Evolutionary conservation across 225 moss, liverwort and hornwort genomes (phyloP).

Genomic region (Bryoerythrophyllum caledonicum): DNA sequence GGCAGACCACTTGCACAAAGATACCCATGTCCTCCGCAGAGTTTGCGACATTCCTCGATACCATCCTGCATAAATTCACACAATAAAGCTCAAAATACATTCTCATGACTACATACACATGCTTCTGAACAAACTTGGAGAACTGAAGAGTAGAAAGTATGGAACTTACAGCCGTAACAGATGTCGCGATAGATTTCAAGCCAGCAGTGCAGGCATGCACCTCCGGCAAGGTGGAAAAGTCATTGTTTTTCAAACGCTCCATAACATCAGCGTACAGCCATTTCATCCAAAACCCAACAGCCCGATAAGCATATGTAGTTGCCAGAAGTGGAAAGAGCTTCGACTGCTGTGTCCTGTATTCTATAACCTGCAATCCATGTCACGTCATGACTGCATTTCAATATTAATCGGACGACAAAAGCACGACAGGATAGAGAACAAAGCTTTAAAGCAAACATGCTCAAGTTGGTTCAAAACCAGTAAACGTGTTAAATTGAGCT

Average conservation of each 20-base stretch:
- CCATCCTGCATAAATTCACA: constrained; percentile 62
- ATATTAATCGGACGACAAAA: constrained; percentile 15
- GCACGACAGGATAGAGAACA: constrained; percentile 5
- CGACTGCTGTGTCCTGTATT: constrained; percentile 90
- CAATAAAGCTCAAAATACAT: not conserved
- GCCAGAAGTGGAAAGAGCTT: constrained; percentile 91
- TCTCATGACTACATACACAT: constrained; percentile 4
- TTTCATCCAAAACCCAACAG: constrained; percentile 96
- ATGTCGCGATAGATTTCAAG: constrained; percentile 89
- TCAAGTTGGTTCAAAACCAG: constrained; percentile 11
- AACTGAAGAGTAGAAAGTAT: constrained; percentile 10
- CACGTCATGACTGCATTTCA: constrained; percentile 15
- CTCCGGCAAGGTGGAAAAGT: constrained; percentile 95
- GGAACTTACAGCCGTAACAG: constrained; percentile 77
- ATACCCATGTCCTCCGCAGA: constrained; percentile 98
- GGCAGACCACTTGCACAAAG: constrained; percentile 96
- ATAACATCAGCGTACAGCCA: constrained; percentile 81
- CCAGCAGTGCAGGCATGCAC: constrained; percentile 99
- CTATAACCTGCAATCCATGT: constrained; percentile 72
- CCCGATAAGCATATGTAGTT: constrained; percentile 83
- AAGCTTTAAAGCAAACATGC: constrained; percentile 7
- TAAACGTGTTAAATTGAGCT: constrained; percentile 4
- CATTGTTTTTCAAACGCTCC: constrained; percentile 70
- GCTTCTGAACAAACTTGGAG: constrained; percentile 6
- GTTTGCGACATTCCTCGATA: constrained; percentile 95